Evolutionary conservation across 2,329 filamentous ascomycete genomes (phyloP).

Genomic region (Phialemonium atrogriseum): DNA sequence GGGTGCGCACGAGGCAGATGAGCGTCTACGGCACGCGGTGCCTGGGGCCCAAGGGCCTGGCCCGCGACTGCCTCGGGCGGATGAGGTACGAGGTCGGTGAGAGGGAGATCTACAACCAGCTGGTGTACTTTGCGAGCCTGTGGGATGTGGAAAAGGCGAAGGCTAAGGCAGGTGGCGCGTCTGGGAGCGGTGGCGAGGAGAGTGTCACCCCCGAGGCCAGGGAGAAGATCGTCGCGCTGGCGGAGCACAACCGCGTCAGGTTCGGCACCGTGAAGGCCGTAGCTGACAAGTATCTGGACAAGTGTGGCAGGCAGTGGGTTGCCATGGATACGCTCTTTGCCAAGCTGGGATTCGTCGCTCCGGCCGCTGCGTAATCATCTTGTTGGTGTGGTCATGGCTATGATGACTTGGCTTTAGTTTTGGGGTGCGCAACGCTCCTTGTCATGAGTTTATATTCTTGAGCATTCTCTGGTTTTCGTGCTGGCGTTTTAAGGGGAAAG

Average conservation of each 20-base stretch:
- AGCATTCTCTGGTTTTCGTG: too few species aligned
- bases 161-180: conserved; percentile 36
- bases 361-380: too few species aligned
- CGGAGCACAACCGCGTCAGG: conserved; percentile 71
- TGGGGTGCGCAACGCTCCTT: too few species aligned
- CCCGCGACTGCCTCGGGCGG: conserved; percentile 71
- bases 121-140: conserved; percentile 75
- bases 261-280: conserved; percentile 70
- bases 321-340: conserved; percentile 85
- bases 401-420: too few species aligned
- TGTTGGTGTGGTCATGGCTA: too few species aligned
- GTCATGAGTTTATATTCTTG: too few species aligned
- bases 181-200: conserved; percentile 29
- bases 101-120: conserved; percentile 89
- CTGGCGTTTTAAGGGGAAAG: too few species aligned
- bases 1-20: conserved; percentile 81
- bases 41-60: conserved; percentile 77
- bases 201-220: conserved; percentile 35
- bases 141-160: conserved; percentile 86
- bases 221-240: conserved; percentile 62
- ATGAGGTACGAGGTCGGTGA: conserved; percentile 87
- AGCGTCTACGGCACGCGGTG: conserved; percentile 88
- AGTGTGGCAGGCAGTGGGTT: conserved; percentile 87
- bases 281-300: conserved; percentile 77
- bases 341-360: conserved; percentile 57